phyloP scores from a whole-genome alignment of 1,284 basidiomycete genomes.

The Boletus hoseneyae region DNA sequence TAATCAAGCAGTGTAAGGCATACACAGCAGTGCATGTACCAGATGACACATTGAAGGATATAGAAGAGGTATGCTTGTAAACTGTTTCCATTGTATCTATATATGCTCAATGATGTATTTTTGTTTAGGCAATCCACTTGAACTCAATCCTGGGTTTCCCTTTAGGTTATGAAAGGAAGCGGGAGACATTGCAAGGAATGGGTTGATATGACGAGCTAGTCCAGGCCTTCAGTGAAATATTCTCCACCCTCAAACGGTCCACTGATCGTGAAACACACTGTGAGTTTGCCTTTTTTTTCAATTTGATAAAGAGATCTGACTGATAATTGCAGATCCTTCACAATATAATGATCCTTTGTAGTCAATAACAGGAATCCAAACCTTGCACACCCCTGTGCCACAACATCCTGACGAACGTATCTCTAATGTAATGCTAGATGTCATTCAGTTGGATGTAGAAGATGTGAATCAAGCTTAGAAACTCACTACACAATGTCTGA shows the following conservation, averaged over 20 bases:
- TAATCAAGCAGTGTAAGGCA: constrained; percentile 9
- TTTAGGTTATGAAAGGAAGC: constrained; percentile 3
- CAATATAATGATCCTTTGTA: background rate
- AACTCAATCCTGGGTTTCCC: constrained; percentile 1
- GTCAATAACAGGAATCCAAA: background rate
- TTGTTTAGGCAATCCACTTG: constrained; percentile 1
- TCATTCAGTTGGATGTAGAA: background rate
- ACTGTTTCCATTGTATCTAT: background rate
- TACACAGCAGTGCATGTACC: background rate
- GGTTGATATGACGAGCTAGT: background rate
- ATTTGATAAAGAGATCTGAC: background rate
- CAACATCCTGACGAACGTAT: background rate
- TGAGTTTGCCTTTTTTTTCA: background rate
- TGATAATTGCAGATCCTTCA: constrained; percentile 1
- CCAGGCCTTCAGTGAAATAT: background rate
- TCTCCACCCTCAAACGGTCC: too few species aligned
- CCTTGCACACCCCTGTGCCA: background rate
- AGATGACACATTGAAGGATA: constrained; percentile 5
- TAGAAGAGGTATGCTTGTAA: constrained; percentile 5
- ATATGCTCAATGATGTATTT: background rate
- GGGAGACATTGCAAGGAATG: constrained; percentile 2
- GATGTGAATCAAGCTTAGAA: background rate
- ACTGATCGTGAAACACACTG: background rate
- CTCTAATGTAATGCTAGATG: background rate
- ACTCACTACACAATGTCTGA: background rate